Evolutionary conservation across 2,329 filamentous ascomycete genomes (phyloP).

Genomic region (Penicillium verrucosum): DNA sequence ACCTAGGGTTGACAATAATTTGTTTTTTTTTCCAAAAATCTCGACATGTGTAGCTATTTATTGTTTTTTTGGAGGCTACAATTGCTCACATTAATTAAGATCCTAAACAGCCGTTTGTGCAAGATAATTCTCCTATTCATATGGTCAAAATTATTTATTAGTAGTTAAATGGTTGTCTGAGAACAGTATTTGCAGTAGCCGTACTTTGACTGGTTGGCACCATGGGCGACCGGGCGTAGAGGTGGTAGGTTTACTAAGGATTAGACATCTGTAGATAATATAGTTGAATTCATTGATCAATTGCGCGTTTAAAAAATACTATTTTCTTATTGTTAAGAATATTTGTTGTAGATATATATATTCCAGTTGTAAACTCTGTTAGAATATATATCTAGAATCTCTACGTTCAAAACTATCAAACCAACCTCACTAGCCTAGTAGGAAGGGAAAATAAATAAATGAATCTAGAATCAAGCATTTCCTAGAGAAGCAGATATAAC

Average conservation of each 20-base stretch:
- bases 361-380: neutral
- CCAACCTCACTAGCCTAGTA: neutral
- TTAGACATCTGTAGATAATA: neutral
- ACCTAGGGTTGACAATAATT: too few relatives aligned
- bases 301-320: neutral
- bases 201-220: neutral
- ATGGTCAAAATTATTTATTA: neutral
- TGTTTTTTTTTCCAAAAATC: too few relatives aligned
- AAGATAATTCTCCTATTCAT: neutral
- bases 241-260: neutral
- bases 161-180: neutral
- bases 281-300: neutral
- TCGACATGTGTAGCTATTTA: neutral
- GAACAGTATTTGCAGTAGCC: neutral
- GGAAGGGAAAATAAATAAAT: neutral
- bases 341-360: neutral
- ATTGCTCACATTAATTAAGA: neutral
- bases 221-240: neutral
- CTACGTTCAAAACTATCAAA: neutral
- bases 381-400: neutral
- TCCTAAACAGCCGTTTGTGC: too few relatives aligned
- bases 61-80: neutral
- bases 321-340: neutral
- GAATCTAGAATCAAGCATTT: neutral
- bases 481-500: neutral